A percentile compares a stretch with the other conserved stretches of the same genome.
Conservation (phyloP, 208 protist genomes). For the Crithidia fasciculata region DNA sequence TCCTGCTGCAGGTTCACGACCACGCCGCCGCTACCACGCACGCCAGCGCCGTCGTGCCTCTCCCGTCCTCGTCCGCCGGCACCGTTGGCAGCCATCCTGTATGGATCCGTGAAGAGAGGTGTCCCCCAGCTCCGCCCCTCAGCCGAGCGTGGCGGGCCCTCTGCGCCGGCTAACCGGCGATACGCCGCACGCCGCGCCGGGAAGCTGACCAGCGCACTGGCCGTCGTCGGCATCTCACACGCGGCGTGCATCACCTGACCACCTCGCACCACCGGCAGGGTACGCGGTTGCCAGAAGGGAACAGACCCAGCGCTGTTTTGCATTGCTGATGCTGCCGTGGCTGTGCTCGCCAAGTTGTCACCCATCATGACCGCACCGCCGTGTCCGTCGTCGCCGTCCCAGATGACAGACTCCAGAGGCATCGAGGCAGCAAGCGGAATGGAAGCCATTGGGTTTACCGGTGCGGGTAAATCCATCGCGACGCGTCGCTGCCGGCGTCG, state of each 20-base stretch:
- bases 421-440: constrained; percentile 21
- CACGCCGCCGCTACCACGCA: not conserved
- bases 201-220: constrained; percentile 24
- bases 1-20: constrained; percentile 41
- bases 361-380: constrained; percentile 10
- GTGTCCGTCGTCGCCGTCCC: constrained; percentile 9
- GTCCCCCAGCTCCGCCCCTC: too few relatives aligned
- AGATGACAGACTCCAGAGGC: constrained; percentile 24
- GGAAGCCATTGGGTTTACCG: constrained; percentile 8
- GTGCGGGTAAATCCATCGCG: not conserved
- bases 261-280: constrained; percentile 19
- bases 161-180: constrained; percentile 4
- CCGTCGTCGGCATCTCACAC: constrained; percentile 12
- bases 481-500: constrained; percentile 6
- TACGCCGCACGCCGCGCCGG: constrained; percentile 20
- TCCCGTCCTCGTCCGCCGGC: too few relatives aligned
- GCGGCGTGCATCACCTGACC: constrained; percentile 16
- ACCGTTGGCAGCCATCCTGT: not conserved
- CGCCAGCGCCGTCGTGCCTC: too few relatives aligned
- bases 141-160: not conserved
- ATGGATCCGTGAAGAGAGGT: too few relatives aligned
- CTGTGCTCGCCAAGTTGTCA: not conserved
- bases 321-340: not conserved
- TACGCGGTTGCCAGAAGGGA: constrained; percentile 25
- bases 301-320: not conserved